Conservation (phyloP, 495 filamentous ascomycete species). For the Penicillium salamii region DNA sequence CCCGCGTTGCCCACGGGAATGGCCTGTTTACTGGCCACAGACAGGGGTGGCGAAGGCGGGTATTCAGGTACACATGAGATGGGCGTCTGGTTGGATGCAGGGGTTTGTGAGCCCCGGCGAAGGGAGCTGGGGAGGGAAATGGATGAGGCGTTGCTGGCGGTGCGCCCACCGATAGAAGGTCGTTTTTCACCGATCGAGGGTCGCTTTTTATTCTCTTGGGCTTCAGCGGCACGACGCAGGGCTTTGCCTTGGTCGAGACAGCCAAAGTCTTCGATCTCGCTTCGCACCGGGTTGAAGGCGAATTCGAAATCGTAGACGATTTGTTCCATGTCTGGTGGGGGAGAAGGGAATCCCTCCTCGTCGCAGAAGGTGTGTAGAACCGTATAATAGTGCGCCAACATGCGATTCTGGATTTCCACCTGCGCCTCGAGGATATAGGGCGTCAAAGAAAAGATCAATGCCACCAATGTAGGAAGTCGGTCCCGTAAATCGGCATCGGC, state of each 20-base stretch:
- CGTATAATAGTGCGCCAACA: conserved; percentile 85
- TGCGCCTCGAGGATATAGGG: conserved; percentile 73
- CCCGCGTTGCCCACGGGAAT: conserved; percentile 12
- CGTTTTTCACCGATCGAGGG: conserved; percentile 30
- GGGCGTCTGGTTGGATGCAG: conserved; percentile 17
- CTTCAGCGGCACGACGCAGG: conserved; percentile 60
- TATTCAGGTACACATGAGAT: conserved; percentile 16
- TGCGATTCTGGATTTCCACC: conserved; percentile 76
- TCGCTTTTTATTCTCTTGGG: conserved; percentile 33
- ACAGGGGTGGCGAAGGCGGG: conserved; percentile 16
- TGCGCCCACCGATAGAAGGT: conserved; percentile 21
- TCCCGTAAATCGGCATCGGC: conserved; percentile 80
- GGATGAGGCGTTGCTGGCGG: conserved; percentile 13
- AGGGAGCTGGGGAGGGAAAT: conserved; percentile 3
- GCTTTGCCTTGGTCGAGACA: conserved; percentile 73
- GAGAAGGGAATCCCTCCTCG: conserved; percentile 67
- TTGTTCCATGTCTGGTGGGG: conserved; percentile 68
- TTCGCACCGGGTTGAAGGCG: conserved; percentile 61
- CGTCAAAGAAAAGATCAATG: conserved; percentile 72
- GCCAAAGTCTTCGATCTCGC: conserved; percentile 69
- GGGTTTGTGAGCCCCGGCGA: conserved; percentile 17
- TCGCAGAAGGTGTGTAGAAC: conserved; percentile 74
- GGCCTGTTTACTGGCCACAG: conserved; percentile 12
- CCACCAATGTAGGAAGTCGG: conserved; percentile 71
- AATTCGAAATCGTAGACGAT: conserved; percentile 69